Base-by-base conservation (phyloP, 306 rosid species). In the Lupinus albus region DNA sequence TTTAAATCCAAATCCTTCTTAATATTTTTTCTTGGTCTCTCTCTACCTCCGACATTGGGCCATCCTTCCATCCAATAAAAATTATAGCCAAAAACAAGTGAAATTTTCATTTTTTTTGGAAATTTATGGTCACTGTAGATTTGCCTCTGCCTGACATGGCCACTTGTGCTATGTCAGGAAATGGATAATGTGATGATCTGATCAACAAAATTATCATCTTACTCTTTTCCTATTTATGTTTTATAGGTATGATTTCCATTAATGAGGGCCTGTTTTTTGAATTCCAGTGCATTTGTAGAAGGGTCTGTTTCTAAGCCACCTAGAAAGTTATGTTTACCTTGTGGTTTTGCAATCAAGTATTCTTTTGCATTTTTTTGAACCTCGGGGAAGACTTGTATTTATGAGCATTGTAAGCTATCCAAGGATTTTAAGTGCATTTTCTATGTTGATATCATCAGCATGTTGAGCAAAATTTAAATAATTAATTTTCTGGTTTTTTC, bases 361-460 rank as follows among this genome's bases (percentile, higher is more conserved):
- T 6, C 49, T 74, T 33, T 20, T 20, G 0, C 20, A 42, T 15
- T 25, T 48, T 25, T 51, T 36, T 14, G 10, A 55, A 73, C 21
- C 44, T 48, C 2, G 17, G 15, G 14, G 32, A 54, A 67, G 60
- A 67, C 33, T 32, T 54, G 30, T 3, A 25, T 25, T 3, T 45
- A 18, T 32, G 25, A 46, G 70, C 47, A 42, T 11, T 59, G 8
- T 21, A n/a, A 61, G 51, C 13, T 18, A 56, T 68, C 35, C 63
- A 28, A 38, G 15, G 7, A 1, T 25, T 52, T 79, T 62, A 55
- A 70, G 35, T 75, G 61, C 46, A 53, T 41, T 18, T 57, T 79
- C 25, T 68, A 7, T 60, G 20, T 51, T 46, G 50, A 53, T 67
- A 66, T 47, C 5, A 4, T 17, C 8, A n/a, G 25, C 57, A 53